Conservation (phyloP, 805 yeast genomes). For the Saturnispora kantuleensis region DNA sequence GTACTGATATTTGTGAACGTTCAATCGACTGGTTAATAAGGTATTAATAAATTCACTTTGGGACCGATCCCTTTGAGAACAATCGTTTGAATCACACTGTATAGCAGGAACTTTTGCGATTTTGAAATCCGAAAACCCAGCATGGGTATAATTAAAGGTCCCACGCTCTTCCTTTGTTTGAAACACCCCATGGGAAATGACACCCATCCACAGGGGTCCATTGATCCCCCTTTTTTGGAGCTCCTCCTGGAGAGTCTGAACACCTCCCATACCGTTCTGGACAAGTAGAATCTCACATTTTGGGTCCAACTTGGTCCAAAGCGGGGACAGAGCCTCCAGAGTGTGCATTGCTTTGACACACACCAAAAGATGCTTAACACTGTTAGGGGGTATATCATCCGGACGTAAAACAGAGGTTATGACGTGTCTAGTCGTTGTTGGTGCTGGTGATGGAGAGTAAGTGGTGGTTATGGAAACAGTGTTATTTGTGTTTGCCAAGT, state of each 20-base stretch:
- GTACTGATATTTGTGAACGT: conserved; percentile 27
- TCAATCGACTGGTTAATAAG: conserved; percentile 23
- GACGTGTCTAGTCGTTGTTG: no score
- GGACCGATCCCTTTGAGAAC: not conserved
- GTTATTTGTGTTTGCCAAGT: conserved; percentile 15
- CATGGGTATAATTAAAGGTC: conserved; percentile 46
- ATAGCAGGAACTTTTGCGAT: conserved; percentile 44
- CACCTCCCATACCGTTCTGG: conserved; percentile 83
- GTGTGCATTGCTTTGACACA: conserved; percentile 80
- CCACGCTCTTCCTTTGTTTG: conserved; percentile 23
- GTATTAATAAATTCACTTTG: conserved; percentile 14
- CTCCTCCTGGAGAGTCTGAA: conserved; percentile 37
- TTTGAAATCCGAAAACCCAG: conserved; percentile 59
- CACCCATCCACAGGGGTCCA: conserved; percentile 66
- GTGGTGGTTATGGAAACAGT: conserved; percentile 10
- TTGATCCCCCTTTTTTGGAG: conserved; percentile 40
- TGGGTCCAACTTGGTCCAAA: conserved; percentile 37
- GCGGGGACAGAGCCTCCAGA: conserved; percentile 46
- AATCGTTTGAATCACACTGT: not conserved
- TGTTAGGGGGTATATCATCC: conserved; percentile 12
- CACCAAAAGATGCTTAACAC: conserved; percentile 39
- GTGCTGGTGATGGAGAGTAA: no score
- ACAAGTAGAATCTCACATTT: conserved; percentile 52
- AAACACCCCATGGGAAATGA: conserved; percentile 78
- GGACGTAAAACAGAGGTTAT: no score